A percentile compares a stretch with the other conserved stretches of the same genome.
Conservation (phyloP, 2,329 filamentous ascomycete genomes). For the Cercospora sojina region DNA sequence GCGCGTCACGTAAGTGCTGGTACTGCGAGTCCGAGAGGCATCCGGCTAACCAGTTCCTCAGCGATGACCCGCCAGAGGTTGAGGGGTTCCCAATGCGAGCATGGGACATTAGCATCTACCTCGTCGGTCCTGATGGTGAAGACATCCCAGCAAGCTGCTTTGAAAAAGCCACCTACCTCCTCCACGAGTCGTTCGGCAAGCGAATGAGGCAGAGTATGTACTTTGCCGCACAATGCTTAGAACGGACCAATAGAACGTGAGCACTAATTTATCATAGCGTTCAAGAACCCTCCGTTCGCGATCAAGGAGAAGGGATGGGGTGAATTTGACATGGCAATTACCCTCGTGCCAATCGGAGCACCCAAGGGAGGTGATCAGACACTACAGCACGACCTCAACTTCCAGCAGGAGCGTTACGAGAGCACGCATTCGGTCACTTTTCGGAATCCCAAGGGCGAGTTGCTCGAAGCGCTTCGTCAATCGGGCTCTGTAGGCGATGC, state of each 20-base stretch:
- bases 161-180: constrained; percentile 86
- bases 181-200: constrained; percentile 91
- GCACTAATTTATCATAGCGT: constrained; percentile 47
- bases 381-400: constrained; percentile 89
- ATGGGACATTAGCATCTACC: constrained; percentile 84
- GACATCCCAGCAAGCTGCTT: constrained; percentile 81
- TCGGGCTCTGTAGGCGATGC: constrained; percentile 68
- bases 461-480: constrained; percentile 75
- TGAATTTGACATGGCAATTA: constrained; percentile 93
- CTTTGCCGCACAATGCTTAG: not conserved
- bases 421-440: constrained; percentile 77
- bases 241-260: not conserved
- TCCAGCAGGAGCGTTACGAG: constrained; percentile 77
- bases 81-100: constrained; percentile 89
- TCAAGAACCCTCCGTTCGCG: constrained; percentile 81
- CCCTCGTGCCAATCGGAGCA: constrained; percentile 65
- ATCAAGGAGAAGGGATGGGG: constrained; percentile 97
- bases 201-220: constrained; percentile 61
- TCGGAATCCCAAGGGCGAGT: constrained; percentile 87
- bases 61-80: constrained; percentile 75
- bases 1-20: constrained; percentile 69
- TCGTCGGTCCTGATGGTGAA: constrained; percentile 83
- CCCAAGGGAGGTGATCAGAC: constrained; percentile 82
- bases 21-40: constrained; percentile 4
- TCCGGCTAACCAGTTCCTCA: constrained; percentile 39